Base-by-base conservation (phyloP, 345 rosid species). In the Dimocarpus longan region DNA sequence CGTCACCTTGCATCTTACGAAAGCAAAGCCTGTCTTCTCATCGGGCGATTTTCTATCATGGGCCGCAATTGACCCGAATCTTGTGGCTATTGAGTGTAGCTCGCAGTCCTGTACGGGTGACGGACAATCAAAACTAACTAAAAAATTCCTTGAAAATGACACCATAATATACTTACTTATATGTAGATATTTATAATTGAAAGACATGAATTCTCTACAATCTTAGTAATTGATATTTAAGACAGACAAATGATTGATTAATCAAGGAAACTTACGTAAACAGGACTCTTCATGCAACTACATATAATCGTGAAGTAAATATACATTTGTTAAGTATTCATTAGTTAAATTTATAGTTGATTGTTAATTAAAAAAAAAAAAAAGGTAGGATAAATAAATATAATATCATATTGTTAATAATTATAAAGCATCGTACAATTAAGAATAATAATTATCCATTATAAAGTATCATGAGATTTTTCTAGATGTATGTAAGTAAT, bases 31-130 rank as follows among this genome's bases (percentile, higher is more conserved):
- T 10, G 99, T 89, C 77, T 93, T 92, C 89, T 95, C 98, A 16
- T 93, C 95, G 0, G 91, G 97, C 0, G 88, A 93, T 44, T 82
- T 87, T 60, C 99, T 87, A 43, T 84, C 93, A 11, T 95, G 98
- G 59, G 99, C 99, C 12, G 98, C 99, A 13, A 95, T 91, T 22
- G 98, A 91, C 81, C 99, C 99, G 66, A 95, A 95, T 81, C 92
- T 84, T 0, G 89, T 92, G 8, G 99, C 99, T 80, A 95, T 90
- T 46, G 99, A 95, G 72, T 95, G 98, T 71, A 95, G 83, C 79
- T 92, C 93, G 75, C 99, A 95, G n/a, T 95, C 90, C 98, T 95
- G 85, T 76, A 65, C 32, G 79, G 79, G 42, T 24, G 71, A 48
- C 24, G 56, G 13, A 18, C 16, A 50, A 50, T 50, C 15, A 50